Evolutionary conservation across 495 filamentous ascomycete species (phyloP).

Genomic region (Tuber calosporum): DNA sequence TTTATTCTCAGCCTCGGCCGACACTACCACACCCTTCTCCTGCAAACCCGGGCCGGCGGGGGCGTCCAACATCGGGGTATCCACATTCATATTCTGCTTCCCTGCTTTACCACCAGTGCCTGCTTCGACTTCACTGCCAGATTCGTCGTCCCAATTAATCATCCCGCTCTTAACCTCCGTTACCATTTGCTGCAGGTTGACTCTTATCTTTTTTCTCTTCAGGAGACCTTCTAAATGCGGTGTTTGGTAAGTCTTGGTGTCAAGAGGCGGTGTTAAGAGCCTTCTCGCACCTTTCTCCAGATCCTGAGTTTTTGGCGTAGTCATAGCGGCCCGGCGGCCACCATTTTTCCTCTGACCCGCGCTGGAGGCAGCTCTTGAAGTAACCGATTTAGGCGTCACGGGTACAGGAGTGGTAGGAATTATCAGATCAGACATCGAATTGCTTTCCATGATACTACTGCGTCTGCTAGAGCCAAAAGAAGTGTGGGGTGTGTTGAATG

Average conservation of each 20-base stretch:
- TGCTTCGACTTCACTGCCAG: conserved; percentile 18
- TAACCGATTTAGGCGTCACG: neutral
- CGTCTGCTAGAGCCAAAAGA: conserved; percentile 21
- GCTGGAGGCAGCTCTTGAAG: conserved; percentile 9
- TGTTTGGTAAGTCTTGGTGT: conserved; percentile 28
- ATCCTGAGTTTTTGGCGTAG: conserved; percentile 21
- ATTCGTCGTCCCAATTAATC: conserved; percentile 30
- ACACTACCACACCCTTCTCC: neutral
- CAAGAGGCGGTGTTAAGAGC: conserved; percentile 33
- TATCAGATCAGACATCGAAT: neutral
- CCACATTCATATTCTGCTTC: neutral
- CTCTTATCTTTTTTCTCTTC: conserved; percentile 38
- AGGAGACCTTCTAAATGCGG: conserved; percentile 35
- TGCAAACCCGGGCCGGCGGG: neutral
- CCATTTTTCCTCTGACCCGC: conserved; percentile 29
- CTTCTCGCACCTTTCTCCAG: conserved; percentile 21
- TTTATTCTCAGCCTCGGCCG: conserved; percentile 6
- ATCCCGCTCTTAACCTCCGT: conserved; percentile 36
- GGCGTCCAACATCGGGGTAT: neutral
- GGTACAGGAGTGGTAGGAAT: conserved; percentile 3
- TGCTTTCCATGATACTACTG: conserved; percentile 8
- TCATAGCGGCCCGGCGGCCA: conserved; percentile 31
- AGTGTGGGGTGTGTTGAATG: conserved; percentile 15
- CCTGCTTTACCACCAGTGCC: neutral
- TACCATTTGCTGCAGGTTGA: conserved; percentile 35